Base-by-base conservation (phyloP, 1,139 yeast genomes). In the Magnusiomyces sp. region DNA sequence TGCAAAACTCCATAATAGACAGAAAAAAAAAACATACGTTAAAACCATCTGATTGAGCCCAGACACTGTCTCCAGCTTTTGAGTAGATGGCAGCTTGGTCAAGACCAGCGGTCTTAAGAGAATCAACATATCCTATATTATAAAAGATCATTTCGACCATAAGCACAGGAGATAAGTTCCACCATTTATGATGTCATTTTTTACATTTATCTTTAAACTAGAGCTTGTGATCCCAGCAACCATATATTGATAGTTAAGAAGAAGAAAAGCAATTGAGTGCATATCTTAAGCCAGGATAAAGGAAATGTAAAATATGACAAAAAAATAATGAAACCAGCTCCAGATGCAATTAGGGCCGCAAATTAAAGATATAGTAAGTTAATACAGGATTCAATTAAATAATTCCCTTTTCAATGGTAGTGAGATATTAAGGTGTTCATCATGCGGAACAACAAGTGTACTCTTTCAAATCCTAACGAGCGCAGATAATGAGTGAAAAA, bases 51-150 rank as follows among this genome's bases (percentile, higher is more conserved):
- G 95, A 75, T 62, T 83, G 80, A 27, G 98, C 97, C 98, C 98
- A 92, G 52, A 82, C 79, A 36, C 95, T 79, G 67, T 90, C 96
- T 43, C 98, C 98, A 11, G 95, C 96, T 59, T 85, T 81, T 14
- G 97, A 90, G 71, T 85, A 89, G 61, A 92, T 80, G 47, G 95
- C 94, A 37, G 97, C 96, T 69, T 81, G 81, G 72, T 90, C 97
- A 60, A 92, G 75, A 58, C 88, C 88, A 52, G 96, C 83, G 51
- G 82, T 84, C 60, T 84, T 73, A 60, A 92, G 80, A 71, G 89
- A 89, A 68, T 92, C 97, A 54, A 97, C 89, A 76, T 92, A 92
- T 55, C 96, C 97, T 82, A 71, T 16, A 38, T 38, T 3, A 42
- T 40, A 43, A 46, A 40, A 42, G 42, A 40, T 36, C 43, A 37